Base-by-base conservation (phyloP, 1,284 basidiomycete species). In the Rugosomyces carneus region DNA sequence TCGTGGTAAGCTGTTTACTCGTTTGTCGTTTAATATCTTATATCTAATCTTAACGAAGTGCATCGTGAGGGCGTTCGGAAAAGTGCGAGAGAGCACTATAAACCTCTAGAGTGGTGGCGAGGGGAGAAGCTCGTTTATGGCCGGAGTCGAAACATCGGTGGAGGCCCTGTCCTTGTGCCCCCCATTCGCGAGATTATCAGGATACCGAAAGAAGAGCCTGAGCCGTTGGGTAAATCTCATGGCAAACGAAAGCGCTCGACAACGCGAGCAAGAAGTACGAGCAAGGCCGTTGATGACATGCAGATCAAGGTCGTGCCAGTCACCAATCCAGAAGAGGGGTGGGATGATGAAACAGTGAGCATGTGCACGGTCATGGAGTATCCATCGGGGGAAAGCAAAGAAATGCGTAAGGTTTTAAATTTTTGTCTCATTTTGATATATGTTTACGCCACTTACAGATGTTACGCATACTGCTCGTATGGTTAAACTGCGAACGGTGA, bases 71-170 rank as follows among this genome's bases (percentile, higher is more conserved):
- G 88, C 24, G 70, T 89, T 2, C 83, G 93, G 6, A 81, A 89
- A 38, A 84, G 89, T 24, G 73, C 71, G 40, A 82, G 94, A 16
- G 71, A 77, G 44, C 80, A 84, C 11, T 84, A 82, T 57, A 69
- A 71, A 39, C 96, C 95, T 1, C 71, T 99, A 21, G 87, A 92
- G 34, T 96, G 76, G 69, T 99, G 96, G 96, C 80, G 91, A n/a
- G 81, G 83, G 53, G 95, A 99, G 64, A 85, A 83, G 51, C 78
- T 92, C 20, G 81, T 93, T 5, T 97, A 93, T 57, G 82, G 80
- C 3, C 74, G 80, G 69, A 26, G 51, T 58, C 69, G 57, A 0
- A 46, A 51, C 5, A 50, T 53, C 9, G 46, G 34, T n/a, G 40
- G 35, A 19, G 80, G 78, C 3, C 61, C 69, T 11, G 68, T 79